Percentiles rank a stretch among this genome's conserved stretches.
phyloP scores from a whole-genome alignment of 345 rosid genomes.

The Aethionema arabicum region DNA sequence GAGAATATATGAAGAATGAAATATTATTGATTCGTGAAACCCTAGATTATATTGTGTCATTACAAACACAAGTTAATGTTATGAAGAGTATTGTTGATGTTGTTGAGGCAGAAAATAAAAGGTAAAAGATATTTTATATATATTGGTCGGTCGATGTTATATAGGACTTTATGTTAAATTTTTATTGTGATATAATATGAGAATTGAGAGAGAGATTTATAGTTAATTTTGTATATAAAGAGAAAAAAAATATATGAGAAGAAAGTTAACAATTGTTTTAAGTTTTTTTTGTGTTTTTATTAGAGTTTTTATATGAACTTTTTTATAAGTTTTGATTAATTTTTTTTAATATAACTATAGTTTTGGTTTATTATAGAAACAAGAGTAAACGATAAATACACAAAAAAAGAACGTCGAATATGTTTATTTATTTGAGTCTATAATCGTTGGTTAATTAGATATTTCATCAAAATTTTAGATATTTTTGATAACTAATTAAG shows the following conservation, averaged over 20 bases:
- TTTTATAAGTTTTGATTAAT: background rate
- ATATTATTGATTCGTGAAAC: constrained; percentile 70
- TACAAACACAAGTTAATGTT: constrained; percentile 78
- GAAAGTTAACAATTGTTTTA: too few relatives aligned
- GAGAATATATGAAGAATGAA: constrained; percentile 63
- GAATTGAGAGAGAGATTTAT: background rate
- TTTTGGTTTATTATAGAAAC: background rate
- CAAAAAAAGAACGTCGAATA: background rate
- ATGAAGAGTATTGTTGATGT: constrained; percentile 60
- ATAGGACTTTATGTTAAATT: too few relatives aligned
- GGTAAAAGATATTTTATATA: constrained; percentile 16
- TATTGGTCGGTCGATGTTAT: background rate
- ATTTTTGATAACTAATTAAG: too few relatives aligned
- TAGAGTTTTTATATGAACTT: too few relatives aligned
- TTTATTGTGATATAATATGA: too few relatives aligned
- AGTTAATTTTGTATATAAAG: background rate
- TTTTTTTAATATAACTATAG: too few relatives aligned
- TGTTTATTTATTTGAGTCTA: too few relatives aligned
- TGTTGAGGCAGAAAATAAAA: constrained; percentile 30
- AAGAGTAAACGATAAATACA: background rate
- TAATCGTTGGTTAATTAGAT: too few relatives aligned
- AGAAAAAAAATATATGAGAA: too few relatives aligned
- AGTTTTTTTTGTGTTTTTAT: too few relatives aligned
- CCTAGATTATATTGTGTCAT: constrained; percentile 75
- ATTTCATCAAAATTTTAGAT: too few relatives aligned